Evolutionary conservation across 2,329 filamentous ascomycete genomes (phyloP).

Genomic region (Macrophomina pseudophaseolina): DNA sequence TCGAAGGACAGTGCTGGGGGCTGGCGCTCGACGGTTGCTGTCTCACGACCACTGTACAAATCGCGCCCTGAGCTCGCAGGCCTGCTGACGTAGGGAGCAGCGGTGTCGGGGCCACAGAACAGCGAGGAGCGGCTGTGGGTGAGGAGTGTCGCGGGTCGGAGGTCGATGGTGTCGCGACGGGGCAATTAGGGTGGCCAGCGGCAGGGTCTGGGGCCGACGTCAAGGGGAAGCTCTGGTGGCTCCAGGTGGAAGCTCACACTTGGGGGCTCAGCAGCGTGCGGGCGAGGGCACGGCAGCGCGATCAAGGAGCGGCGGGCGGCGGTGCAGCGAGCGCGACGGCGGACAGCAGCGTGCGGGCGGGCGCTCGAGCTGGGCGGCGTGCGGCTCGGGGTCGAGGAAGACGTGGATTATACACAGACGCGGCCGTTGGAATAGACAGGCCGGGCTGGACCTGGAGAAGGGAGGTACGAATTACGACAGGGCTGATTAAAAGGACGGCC

Average conservation of each 20-base stretch:
- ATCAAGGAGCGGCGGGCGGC: slow-evolving; percentile 24
- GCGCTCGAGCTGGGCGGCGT: not conserved
- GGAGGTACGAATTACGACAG: slow-evolving; percentile 26
- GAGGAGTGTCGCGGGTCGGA: not conserved
- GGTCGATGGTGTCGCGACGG: slow-evolving; percentile 3
- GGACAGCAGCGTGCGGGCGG: slow-evolving; percentile 1
- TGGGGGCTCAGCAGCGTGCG: not conserved
- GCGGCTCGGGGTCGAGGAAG: slow-evolving; percentile 6
- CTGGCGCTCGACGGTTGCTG: slow-evolving; percentile 21
- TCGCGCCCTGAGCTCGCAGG: slow-evolving; percentile 35
- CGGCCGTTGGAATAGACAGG: slow-evolving; percentile 23
- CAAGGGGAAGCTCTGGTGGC: slow-evolving; percentile 21
- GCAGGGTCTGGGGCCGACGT: slow-evolving; percentile 19
- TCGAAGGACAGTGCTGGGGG: slow-evolving; percentile 16
- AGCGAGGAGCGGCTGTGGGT: not conserved
- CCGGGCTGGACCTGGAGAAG: slow-evolving; percentile 22
- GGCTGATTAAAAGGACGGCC: slow-evolving; percentile 25
- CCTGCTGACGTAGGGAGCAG: slow-evolving; percentile 34
- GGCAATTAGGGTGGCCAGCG: slow-evolving; percentile 17
- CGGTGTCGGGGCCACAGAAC: slow-evolving; percentile 12
- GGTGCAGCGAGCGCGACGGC: slow-evolving; percentile 4
- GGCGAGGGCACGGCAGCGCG: slow-evolving; percentile 4
- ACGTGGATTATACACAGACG: slow-evolving; percentile 24
- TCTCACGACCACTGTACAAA: slow-evolving; percentile 31
- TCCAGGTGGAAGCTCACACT: not conserved